These are phyloP conservation scores for Amaranthus cruentus DNA, from an alignment of 148 eudicot genomes.

Conservation along the genomic window DNA sequence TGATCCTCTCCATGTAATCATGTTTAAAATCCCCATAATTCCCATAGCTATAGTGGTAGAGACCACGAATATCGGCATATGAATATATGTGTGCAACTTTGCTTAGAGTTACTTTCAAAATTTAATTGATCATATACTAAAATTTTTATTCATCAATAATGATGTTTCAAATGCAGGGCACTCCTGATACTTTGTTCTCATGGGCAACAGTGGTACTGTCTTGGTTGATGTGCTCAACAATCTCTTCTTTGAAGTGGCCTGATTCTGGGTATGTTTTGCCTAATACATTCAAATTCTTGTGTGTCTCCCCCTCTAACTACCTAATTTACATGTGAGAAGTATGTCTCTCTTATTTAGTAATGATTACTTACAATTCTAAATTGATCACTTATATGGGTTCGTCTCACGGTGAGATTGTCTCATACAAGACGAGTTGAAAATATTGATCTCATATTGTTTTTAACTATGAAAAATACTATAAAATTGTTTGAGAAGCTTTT, in stretches of 20 bases:
- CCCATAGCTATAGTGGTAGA: background rate
- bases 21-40: too few species aligned
- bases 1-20: too few species aligned
- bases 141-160: background rate
- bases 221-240: slow-evolving; percentile 32
- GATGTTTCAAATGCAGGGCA: slow-evolving; percentile 45
- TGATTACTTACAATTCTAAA: too few species aligned
- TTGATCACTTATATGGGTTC: too few species aligned
- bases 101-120: background rate
- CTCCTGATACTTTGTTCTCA: slow-evolving; percentile 66
- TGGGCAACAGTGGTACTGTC: slow-evolving; percentile 40
- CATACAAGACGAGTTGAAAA: too few species aligned
- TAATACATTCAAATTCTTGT: background rate
- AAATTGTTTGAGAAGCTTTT: too few species aligned
- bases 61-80: background rate
- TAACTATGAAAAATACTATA: too few species aligned
- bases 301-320: background rate
- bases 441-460: too few species aligned
- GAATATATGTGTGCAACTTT: background rate
- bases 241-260: slow-evolving; percentile 33
- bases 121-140: background rate
- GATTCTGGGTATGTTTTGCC: slow-evolving; percentile 41
- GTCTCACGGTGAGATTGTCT: too few species aligned
- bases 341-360: background rate
- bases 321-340: background rate